Conservation (phyloP, 116 monocot genomes). For the Zostera marina region DNA sequence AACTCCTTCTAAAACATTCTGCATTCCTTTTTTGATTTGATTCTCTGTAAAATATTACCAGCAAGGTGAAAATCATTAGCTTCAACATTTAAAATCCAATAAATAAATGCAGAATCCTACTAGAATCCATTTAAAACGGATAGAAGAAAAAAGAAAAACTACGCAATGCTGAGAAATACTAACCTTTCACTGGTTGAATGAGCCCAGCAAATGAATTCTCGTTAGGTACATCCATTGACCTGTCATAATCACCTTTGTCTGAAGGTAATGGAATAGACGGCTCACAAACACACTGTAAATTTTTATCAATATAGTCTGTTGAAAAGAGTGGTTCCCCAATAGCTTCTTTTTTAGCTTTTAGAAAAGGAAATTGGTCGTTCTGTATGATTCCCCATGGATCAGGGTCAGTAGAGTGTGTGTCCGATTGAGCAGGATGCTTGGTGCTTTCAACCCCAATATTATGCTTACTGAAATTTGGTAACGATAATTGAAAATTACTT, state of each 20-base stretch:
- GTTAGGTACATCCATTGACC: neutral
- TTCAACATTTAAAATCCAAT: neutral
- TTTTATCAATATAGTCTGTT: slow-evolving; percentile 10
- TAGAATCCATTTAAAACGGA: neutral
- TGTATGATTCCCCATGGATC: slow-evolving; percentile 30
- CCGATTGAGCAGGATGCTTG: slow-evolving; percentile 15
- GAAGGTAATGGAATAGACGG: neutral
- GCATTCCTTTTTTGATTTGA: neutral
- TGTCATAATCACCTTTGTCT: slow-evolving; percentile 11
- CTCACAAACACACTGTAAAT: slow-evolving; percentile 1
- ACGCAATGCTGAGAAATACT: neutral
- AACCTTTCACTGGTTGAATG: slow-evolving; percentile 11
- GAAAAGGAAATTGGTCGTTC: slow-evolving; percentile 12
- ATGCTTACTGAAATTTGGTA: neutral
- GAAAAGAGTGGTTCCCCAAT: slow-evolving; percentile 14
- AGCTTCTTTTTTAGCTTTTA: slow-evolving; percentile 18
- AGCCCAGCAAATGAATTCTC: slow-evolving; percentile 6
- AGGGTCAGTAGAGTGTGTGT: slow-evolving; percentile 15
- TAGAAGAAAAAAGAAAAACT: neutral
- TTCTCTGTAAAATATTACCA: neutral
- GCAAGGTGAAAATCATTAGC: neutral
- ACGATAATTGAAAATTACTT: slow-evolving; percentile 1
- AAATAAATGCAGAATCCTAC: neutral
- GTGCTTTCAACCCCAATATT: slow-evolving; percentile 9
- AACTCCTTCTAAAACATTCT: neutral